A percentile compares a stretch with the other conserved stretches of the same genome.
Evolutionary conservation across 352 stramenopile genomes (phyloP).

Genomic region (Phytophthora tentaculata): DNA sequence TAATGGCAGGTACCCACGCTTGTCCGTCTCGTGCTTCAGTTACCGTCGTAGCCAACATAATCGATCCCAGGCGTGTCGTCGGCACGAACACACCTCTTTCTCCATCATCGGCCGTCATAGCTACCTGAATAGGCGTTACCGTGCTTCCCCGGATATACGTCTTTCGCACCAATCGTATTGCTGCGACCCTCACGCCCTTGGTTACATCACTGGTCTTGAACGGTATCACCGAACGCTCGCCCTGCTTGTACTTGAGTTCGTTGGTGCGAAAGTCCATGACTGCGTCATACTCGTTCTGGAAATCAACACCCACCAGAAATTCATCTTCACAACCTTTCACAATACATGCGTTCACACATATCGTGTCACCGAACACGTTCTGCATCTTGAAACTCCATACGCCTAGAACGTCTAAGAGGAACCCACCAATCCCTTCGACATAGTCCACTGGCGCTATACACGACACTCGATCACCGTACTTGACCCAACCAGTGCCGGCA

Average conservation of each 20-base stretch:
- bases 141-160: neutral
- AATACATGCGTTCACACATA: neutral
- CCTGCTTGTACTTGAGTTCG: neutral
- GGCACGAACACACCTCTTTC: neutral
- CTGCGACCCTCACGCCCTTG: neutral
- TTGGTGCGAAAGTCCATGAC: neutral
- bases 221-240: neutral
- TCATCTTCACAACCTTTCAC: neutral
- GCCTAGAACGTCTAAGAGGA: neutral
- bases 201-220: neutral
- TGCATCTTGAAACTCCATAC: neutral
- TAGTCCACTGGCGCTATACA: neutral
- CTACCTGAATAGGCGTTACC: neutral
- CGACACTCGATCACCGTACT: neutral
- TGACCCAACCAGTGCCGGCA: neutral
- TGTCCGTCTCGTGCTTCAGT: neutral
- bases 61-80: neutral
- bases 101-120: neutral
- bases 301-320: neutral
- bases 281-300: neutral
- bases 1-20: neutral
- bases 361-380: neutral
- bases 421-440: neutral
- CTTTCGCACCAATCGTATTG: neutral
- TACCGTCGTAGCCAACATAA: neutral